Evolutionary conservation across 257 asterid genomes (phyloP).

Genomic region (Ballota nigra): DNA sequence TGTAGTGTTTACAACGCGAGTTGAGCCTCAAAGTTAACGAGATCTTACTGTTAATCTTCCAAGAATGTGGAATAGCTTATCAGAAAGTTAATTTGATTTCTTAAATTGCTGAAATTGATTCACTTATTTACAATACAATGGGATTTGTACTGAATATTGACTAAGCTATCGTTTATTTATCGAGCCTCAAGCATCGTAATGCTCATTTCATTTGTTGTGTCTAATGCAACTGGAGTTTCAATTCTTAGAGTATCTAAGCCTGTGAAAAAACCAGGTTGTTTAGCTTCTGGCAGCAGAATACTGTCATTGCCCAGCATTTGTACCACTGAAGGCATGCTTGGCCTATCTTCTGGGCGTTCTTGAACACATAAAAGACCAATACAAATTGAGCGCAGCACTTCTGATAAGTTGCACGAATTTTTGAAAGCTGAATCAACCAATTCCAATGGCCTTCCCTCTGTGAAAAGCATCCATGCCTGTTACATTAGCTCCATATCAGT

Average conservation of each 20-base stretch:
- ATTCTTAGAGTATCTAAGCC: not conserved
- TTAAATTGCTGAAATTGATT: not conserved
- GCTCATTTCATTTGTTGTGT: not conserved
- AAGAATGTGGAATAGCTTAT: not conserved
- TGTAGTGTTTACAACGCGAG: not conserved
- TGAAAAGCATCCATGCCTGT: conserved; percentile 7
- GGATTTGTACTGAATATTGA: not conserved
- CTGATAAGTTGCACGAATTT: not conserved
- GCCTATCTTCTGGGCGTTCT: not conserved
- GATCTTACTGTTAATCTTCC: not conserved
- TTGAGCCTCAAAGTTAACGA: not conserved
- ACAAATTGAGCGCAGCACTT: not conserved
- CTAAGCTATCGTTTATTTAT: not conserved
- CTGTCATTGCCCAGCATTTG: conserved; percentile 1
- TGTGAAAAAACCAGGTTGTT: conserved; percentile 4
- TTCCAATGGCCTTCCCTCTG: not conserved
- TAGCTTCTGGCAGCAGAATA: not conserved
- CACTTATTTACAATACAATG: not conserved
- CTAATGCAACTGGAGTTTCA: not conserved
- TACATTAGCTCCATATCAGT: not conserved
- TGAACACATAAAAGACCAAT: conserved; percentile 6
- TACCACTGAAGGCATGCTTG: not conserved
- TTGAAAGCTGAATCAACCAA: not conserved
- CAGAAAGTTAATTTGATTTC: not conserved
- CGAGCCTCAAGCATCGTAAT: not conserved